A percentile compares a stretch with the other conserved stretches of the same genome.
Evolutionary conservation across 2,329 filamentous ascomycete species (phyloP).

Genomic region (Diaporthe citrichinensis): DNA sequence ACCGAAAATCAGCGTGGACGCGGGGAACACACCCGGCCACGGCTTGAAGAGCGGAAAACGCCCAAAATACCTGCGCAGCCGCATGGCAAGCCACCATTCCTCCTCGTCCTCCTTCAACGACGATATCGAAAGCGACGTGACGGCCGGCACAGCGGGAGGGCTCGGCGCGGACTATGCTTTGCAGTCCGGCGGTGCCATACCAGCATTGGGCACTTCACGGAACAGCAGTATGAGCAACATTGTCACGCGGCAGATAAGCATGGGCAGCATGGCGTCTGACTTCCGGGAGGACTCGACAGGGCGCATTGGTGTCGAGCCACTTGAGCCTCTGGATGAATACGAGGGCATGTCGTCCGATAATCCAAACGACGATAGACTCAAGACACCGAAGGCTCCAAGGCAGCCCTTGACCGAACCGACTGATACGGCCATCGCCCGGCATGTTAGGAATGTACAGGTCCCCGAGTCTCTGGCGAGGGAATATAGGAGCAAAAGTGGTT

Average conservation of each 20-base stretch:
- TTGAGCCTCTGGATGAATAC: constrained; percentile 66
- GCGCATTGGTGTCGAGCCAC: constrained; percentile 59
- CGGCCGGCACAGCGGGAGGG: constrained; percentile 61
- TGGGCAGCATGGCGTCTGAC: constrained; percentile 91
- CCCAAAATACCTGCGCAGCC: constrained; percentile 71
- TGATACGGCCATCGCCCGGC: constrained; percentile 89
- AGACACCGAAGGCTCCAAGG: constrained; percentile 78
- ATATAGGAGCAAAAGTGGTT: constrained; percentile 82
- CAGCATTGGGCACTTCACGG: constrained; percentile 66
- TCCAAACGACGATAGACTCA: constrained; percentile 64
- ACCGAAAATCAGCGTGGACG: constrained; percentile 54
- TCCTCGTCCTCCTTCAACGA: constrained; percentile 73
- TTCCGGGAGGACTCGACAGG: constrained; percentile 66
- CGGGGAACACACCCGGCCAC: constrained; percentile 62
- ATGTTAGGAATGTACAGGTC: constrained; percentile 90
- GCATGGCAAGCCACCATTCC: constrained; percentile 70
- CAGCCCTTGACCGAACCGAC: constrained; percentile 76
- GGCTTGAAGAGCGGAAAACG: constrained; percentile 62
- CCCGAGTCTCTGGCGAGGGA: constrained; percentile 90
- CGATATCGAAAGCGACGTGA: constrained; percentile 80
- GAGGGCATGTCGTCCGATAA: constrained; percentile 50
- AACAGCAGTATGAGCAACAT: constrained; percentile 62
- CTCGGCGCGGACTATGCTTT: constrained; percentile 82
- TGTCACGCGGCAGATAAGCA: constrained; percentile 83
- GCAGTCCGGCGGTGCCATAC: constrained; percentile 83